Conservation (phyloP, 2,329 filamentous ascomycete species). For the Alternaria ethzedia region DNA sequence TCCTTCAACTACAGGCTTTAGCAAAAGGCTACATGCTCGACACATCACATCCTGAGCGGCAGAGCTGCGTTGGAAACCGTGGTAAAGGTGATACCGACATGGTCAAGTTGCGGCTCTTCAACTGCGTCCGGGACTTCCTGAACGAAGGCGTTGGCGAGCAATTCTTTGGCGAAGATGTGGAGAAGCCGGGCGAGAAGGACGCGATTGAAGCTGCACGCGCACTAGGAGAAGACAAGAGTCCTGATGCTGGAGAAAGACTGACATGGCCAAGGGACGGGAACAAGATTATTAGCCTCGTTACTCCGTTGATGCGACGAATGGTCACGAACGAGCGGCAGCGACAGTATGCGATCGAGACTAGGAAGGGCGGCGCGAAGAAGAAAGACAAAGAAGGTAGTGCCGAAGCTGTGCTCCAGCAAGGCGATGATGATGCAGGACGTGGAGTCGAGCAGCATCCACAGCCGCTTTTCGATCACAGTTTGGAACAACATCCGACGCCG, state of each 20-base stretch:
- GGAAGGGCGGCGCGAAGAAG: slow-evolving; percentile 55
- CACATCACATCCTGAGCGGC: slow-evolving; percentile 60
- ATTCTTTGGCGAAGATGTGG: slow-evolving; percentile 54
- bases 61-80: slow-evolving; percentile 63
- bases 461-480: slow-evolving; percentile 11
- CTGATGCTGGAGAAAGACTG: slow-evolving; percentile 45
- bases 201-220: slow-evolving; percentile 41
- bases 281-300: slow-evolving; percentile 63
- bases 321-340: slow-evolving; percentile 66
- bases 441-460: slow-evolving; percentile 21
- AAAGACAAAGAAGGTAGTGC: slow-evolving; percentile 34
- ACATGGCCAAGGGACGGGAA: slow-evolving; percentile 63
- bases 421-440: not conserved
- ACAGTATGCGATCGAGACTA: slow-evolving; percentile 63
- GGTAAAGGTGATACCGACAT: slow-evolving; percentile 63
- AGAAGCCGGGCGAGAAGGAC: slow-evolving; percentile 44
- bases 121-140: slow-evolving; percentile 62
- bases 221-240: slow-evolving; percentile 50
- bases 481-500: slow-evolving; percentile 1
- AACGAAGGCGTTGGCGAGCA: slow-evolving; percentile 58
- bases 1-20: slow-evolving; percentile 61
- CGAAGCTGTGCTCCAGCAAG: slow-evolving; percentile 20
- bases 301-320: slow-evolving; percentile 63
- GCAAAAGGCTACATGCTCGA: slow-evolving; percentile 66
- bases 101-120: slow-evolving; percentile 63